phyloP scores from a whole-genome alignment of 2,329 filamentous ascomycete genomes.

The Neoarthrinium moseri region DNA sequence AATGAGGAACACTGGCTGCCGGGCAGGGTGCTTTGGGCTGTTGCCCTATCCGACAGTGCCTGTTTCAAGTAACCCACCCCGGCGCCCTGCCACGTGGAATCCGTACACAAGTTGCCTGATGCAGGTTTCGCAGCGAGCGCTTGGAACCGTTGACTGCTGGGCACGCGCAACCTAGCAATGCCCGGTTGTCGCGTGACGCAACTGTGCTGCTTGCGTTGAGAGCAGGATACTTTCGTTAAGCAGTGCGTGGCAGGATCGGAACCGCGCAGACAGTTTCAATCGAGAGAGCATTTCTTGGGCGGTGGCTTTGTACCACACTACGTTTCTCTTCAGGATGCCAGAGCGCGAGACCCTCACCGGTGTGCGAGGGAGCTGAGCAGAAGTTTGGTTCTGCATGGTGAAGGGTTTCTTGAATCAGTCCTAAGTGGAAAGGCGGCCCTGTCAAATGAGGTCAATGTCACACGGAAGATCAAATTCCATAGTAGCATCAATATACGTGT shows the following conservation, averaged over 20 bases:
- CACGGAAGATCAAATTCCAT: conserved; percentile 1
- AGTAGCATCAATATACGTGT: background rate
- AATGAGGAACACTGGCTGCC: background rate
- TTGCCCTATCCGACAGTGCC: background rate
- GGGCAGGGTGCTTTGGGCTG: too few relatives aligned
- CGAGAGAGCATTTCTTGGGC: too few relatives aligned
- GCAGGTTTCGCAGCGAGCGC: conserved; percentile 1
- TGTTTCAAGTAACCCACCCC: background rate
- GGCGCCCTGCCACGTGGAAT: conserved; percentile 7
- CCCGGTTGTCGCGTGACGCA: too few relatives aligned
- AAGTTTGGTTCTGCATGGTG: background rate
- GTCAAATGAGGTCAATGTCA: background rate
- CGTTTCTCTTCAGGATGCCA: too few relatives aligned
- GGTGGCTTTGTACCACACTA: too few relatives aligned
- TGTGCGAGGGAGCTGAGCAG: background rate
- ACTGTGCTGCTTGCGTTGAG: too few relatives aligned
- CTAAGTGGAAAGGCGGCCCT: background rate
- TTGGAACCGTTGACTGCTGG: too few relatives aligned
- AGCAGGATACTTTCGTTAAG: too few relatives aligned
- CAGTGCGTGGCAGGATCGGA: too few relatives aligned
- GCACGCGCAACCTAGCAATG: too few relatives aligned
- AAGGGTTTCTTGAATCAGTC: background rate
- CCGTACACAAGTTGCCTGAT: background rate
- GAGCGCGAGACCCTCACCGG: background rate
- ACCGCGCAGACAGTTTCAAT: too few relatives aligned